Evolutionary conservation across 2,329 filamentous ascomycete genomes (phyloP).

Genomic region (Clarireedia hainanense): DNA sequence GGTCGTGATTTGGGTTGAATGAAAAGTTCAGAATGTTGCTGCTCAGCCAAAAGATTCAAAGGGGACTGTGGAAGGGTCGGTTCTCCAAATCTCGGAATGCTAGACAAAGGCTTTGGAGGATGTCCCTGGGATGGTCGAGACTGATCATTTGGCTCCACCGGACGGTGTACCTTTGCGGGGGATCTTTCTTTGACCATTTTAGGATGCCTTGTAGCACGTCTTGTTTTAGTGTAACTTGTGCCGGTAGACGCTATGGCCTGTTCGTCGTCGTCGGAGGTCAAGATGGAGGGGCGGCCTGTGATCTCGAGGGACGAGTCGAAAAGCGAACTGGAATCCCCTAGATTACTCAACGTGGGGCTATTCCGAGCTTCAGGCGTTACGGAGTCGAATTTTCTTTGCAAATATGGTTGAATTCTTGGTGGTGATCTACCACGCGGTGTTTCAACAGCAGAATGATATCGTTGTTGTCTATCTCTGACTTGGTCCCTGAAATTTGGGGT

Average conservation of each 20-base stretch:
- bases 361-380: neutral
- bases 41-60: conserved; percentile 19
- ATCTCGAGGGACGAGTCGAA: conserved; percentile 17
- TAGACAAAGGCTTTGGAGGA: conserved; percentile 9
- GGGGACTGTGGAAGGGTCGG: conserved; percentile 28
- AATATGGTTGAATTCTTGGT: neutral
- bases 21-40: conserved; percentile 23
- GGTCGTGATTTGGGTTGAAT: conserved; percentile 27
- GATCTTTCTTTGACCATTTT: conserved; percentile 30
- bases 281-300: conserved; percentile 11
- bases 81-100: conserved; percentile 26
- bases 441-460: neutral
- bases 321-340: conserved; percentile 29
- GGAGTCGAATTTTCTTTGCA: neutral
- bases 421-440: neutral
- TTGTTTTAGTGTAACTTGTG: neutral
- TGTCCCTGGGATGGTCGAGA: conserved; percentile 7
- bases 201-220: neutral
- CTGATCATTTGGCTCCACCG: conserved; percentile 21
- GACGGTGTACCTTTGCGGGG: conserved; percentile 23
- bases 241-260: no score
- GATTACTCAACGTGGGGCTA: conserved; percentile 19
- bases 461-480: conserved; percentile 1
- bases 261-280: neutral
- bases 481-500: conserved; percentile 5